Evolutionary conservation across 352 stramenopile genomes (phyloP), one percentile per base, ranked within the genome.

Genomic region (Phytophthora aleatoria): DNA sequence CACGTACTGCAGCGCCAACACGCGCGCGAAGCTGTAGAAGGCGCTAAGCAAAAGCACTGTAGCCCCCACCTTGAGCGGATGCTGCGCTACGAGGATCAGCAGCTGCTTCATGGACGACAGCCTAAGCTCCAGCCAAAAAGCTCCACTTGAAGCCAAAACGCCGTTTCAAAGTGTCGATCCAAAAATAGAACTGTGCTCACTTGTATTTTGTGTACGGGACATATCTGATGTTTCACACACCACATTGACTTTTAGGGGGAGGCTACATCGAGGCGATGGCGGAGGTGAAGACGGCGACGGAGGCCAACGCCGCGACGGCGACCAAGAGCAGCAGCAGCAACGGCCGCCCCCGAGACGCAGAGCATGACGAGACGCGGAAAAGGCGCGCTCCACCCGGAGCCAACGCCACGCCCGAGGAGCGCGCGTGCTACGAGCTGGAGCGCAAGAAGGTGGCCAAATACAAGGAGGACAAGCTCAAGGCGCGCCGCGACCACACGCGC

Each of bases 401-500:
- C 42, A 77, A 87, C 49, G 83, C 79, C 33, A 85, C 75, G 16
- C 47, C 81, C 0, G 84, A 91, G 41, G 87, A 95, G 61, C 79
- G 82, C 49, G 83, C 82, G n/a, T 79, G 79, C 62, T 94, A 94
- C 54, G 81, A 92, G 54, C 71, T 95, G 44, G 87, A 95, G 69
- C 87, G 87, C 58, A 92, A 92, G 69, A 93, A 94, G 48, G 81
- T 95, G 47, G 81, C 85, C 50, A 95, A 95, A 70, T 95, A 95
- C 70, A 95, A 95, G 61, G 87, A 95, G 52, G 87, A 95, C 73
- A 95, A 95, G 57, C 83, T 95, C 48, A 92, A 91, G 59, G 87
- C 86, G 50, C 87, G 87, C 15, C 76, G 83, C 36, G 87, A 95
- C 67, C 87, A 95, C 73, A 95, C 87, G 49, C 85, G 87, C 51